Evolutionary conservation across 257 asterid species (phyloP), one percentile per base, ranked within the genome.

Genomic region (Petunia secreta): DNA sequence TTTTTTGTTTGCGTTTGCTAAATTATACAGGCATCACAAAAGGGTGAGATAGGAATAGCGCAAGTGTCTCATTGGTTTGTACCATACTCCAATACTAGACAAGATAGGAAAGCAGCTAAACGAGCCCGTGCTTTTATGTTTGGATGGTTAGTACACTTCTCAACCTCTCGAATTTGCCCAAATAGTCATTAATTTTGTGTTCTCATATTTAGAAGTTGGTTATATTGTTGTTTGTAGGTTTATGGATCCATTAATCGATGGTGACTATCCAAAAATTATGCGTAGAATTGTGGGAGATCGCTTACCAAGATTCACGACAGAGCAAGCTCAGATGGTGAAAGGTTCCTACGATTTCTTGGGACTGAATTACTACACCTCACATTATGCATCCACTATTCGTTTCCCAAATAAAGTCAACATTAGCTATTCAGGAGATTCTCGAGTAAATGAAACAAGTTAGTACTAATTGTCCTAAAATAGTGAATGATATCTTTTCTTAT

Each of bases 291-390:
- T 80, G 5, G 81, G 86, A 59, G n/a, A 65, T 0, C 84, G 88
- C 48, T 78, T 63, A 62, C 88, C 86, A 13, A 80, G 43, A 34
- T 85, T 82, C 11, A 80, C 75, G 1, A 40, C 67, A 0, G 34
- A 38, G n/a, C 68, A 82, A 39, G 15, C 86, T 2, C 25, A 52
- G 13, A 37, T 37, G 37, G 15, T 85, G n/a, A 80, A 62, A 14
- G 79, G 82, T 1, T 82, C 86, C 2, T 82, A n/a, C 46, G 88
- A 85, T 77, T 85, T 65, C 16, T 66, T 85, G 16, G 88, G 85
- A 43, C 0, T 85, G 41, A 82, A 82, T 68, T 85, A 85, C 68
- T 82, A 85, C 44, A 85, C 84, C 6, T 52, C 82, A 1, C 37
- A 46, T 25, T 85, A 75, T 63, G 82, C 59, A 8, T 8, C 38